Conservation (phyloP, 306 rosid genomes). For the Gleditsia sinensis region DNA sequence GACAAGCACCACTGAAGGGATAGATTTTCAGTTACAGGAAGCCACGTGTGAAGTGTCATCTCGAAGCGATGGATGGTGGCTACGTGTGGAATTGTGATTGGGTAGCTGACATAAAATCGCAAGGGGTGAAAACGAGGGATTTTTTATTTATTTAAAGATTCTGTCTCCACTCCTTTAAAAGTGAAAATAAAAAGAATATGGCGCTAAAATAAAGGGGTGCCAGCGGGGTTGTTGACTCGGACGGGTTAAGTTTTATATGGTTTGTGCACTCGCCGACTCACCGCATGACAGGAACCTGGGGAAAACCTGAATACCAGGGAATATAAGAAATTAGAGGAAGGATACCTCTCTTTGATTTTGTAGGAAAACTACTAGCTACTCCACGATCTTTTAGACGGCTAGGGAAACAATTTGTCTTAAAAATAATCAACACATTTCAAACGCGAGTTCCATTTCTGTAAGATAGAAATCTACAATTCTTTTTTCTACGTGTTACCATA, state of each 20-base stretch:
- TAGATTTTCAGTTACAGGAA: background rate
- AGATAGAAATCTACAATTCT: no score
- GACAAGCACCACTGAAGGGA: background rate
- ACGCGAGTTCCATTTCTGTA: no score
- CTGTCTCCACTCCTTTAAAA: conserved; percentile 17
- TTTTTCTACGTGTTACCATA: no score
- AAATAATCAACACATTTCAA: no score
- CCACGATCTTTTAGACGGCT: no score
- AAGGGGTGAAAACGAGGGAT: conserved; percentile 38
- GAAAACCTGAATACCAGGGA: no score
- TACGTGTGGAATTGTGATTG: conserved; percentile 30
- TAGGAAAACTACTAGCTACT: no score
- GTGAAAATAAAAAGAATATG: conserved; percentile 38
- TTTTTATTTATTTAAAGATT: conserved; percentile 4
- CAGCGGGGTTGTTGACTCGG: conserved; percentile 10
- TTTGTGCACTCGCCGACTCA: background rate
- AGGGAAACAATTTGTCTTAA: no score
- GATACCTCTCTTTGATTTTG: no score
- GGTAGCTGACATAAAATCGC: background rate
- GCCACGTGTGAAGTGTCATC: conserved; percentile 30
- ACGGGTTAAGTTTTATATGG: background rate
- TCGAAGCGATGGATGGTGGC: background rate
- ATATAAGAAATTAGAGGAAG: no score
- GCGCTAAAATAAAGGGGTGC: conserved; percentile 44
- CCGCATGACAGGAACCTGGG: no score